Percentiles rank a stretch among this genome's conserved stretches.
phyloP scores from a whole-genome alignment of 352 stramenopile species.

The Globisporangium iwayamae region DNA sequence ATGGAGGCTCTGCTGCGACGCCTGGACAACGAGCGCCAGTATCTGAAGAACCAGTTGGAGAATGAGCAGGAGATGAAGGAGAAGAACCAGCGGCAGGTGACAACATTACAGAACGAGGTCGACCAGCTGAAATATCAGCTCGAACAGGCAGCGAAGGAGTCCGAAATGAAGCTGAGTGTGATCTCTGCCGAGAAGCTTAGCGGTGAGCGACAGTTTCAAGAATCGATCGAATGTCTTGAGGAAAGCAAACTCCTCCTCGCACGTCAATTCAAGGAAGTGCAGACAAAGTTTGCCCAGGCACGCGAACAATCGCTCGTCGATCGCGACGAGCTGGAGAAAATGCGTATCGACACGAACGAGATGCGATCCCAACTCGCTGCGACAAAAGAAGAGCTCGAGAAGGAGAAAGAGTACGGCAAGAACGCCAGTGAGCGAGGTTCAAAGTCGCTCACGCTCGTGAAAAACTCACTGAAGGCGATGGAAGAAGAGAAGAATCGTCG shows the following conservation, averaged over 20 bases:
- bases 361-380: slow-evolving; percentile 37
- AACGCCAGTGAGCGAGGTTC: slow-evolving; percentile 52
- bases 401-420: slow-evolving; percentile 56
- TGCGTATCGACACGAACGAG: slow-evolving; percentile 40
- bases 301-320: slow-evolving; percentile 59
- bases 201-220: slow-evolving; percentile 37
- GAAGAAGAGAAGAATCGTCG: slow-evolving; percentile 62
- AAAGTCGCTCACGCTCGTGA: slow-evolving; percentile 51
- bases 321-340: slow-evolving; percentile 62
- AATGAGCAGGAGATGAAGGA: slow-evolving; percentile 47
- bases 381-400: slow-evolving; percentile 46
- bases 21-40: slow-evolving; percentile 79
- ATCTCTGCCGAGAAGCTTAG: slow-evolving; percentile 24
- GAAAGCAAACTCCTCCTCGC: slow-evolving; percentile 46
- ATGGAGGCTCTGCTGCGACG: slow-evolving; percentile 71
- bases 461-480: slow-evolving; percentile 49
- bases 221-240: slow-evolving; percentile 40
- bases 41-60: slow-evolving; percentile 76
- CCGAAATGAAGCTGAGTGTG: slow-evolving; percentile 41
- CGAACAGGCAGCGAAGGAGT: slow-evolving; percentile 31
- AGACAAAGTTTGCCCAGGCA: slow-evolving; percentile 51
- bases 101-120: slow-evolving; percentile 41
- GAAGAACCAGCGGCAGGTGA: slow-evolving; percentile 35
- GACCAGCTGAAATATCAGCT: slow-evolving; percentile 29
- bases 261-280: slow-evolving; percentile 55